A percentile compares a stretch with the other conserved stretches of the same genome.
Conservation (phyloP, 352 stramenopile genomes). For the Globisporangium polare region DNA sequence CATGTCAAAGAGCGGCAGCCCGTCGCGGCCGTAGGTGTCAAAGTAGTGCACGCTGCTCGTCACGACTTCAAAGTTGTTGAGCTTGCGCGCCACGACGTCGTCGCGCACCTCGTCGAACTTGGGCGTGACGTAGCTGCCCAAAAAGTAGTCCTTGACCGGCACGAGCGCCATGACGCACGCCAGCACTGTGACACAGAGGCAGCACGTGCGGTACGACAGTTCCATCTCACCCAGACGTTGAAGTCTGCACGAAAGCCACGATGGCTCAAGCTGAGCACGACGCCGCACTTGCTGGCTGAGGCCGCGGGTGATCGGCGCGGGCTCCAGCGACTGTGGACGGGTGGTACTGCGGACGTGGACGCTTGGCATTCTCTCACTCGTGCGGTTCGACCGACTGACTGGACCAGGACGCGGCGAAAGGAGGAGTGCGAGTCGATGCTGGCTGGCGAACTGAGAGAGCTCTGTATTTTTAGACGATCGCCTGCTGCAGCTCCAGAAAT, state of each 20-base stretch:
- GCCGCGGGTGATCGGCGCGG: neutral
- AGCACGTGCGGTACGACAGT: slow-evolving; percentile 22
- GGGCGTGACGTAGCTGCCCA: slow-evolving; percentile 37
- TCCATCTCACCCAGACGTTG: slow-evolving; percentile 2
- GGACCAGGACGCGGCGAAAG: no score
- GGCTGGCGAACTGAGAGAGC: no score
- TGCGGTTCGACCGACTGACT: no score
- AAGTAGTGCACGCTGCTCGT: slow-evolving; percentile 33
- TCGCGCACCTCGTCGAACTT: slow-evolving; percentile 38
- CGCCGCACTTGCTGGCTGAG: neutral
- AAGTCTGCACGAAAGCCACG: neutral
- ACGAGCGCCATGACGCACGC: slow-evolving; percentile 20
- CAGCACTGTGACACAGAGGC: slow-evolving; percentile 17
- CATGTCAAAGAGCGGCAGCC: slow-evolving; percentile 24
- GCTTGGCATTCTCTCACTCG: no score
- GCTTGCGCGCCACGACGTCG: slow-evolving; percentile 25
- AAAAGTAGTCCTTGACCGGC: slow-evolving; percentile 38
- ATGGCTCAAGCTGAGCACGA: no score
- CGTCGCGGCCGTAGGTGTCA: slow-evolving; percentile 26
- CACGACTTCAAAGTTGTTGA: slow-evolving; percentile 25
- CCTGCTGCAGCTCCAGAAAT: no score
- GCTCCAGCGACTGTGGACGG: neutral
- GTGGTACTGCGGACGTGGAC: neutral
- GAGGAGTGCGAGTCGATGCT: no score
- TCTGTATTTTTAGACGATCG: no score